A percentile compares a stretch with the other conserved stretches of the same genome.
These are phyloP conservation scores for Citrullus colocynthis DNA, from an alignment of 306 rosid genomes.

Conservation along the genomic window DNA sequence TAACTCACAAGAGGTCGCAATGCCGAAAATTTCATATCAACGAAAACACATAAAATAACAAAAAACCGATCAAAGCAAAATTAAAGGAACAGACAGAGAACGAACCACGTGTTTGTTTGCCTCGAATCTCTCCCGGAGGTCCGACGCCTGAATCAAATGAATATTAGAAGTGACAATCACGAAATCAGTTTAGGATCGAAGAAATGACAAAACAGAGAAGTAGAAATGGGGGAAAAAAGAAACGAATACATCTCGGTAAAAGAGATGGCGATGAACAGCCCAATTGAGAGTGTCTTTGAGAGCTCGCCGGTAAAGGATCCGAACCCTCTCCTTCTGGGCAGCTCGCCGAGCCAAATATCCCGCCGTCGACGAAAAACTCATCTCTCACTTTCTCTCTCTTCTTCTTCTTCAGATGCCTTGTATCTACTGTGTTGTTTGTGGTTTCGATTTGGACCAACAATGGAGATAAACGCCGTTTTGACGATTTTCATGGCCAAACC, in stretches of 20 bases:
- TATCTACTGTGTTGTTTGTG: neutral
- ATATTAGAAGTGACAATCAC: neutral
- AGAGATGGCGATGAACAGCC: conserved; percentile 99
- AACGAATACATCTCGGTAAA: conserved; percentile 52
- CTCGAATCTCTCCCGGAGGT: conserved; percentile 75
- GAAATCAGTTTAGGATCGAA: neutral
- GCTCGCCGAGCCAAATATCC: conserved; percentile 73
- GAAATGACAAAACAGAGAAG: neutral
- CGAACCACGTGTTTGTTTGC: conserved; percentile 69
- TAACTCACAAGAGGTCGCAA: neutral
- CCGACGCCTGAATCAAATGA: conserved; percentile 48
- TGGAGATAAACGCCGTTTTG: neutral
- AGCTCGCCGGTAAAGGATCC: conserved; percentile 86
- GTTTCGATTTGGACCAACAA: neutral
- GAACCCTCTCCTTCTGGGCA: conserved; percentile 88
- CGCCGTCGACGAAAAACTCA: conserved; percentile 30
- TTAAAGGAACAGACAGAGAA: conserved; percentile 3
- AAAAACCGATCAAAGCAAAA: neutral
- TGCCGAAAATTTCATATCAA: neutral
- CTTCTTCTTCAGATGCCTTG: neutral
- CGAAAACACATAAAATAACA: neutral
- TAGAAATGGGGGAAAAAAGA: neutral
- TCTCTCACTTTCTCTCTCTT: neutral
- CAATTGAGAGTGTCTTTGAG: conserved; percentile 90
- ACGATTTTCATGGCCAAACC: neutral